Base-by-base conservation (phyloP, 805 yeast species). In the Blastobotrys mokoenaii region DNA sequence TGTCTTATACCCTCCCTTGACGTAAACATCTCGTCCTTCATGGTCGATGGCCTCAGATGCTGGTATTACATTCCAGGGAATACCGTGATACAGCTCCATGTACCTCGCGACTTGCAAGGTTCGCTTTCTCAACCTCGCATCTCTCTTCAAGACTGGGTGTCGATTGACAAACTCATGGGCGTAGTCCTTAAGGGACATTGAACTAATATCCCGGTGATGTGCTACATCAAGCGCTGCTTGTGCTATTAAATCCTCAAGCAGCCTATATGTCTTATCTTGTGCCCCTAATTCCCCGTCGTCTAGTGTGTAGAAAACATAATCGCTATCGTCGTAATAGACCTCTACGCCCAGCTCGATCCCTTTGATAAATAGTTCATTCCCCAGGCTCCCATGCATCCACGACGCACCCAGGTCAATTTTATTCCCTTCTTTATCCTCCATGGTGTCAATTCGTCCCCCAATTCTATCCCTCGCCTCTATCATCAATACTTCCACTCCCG, bases 351-450 rank as follows among this genome's bases (percentile, higher is more conserved):
- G 52, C 8, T 51, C 51, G 7, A 60, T 61, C 5, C 69, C 78
- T 46, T 73, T 75, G 38, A 73, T 71, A 54, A 85, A 80, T 17
- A 84, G 66, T 2, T 73, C 71, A 59, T 88, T 88, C 30, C 73
- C 69, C 34, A 86, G 63, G 0, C 88, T 77, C 52, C 86, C 95
- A 58, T 88, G 96, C 58, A 84, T 84, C 96, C 96, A 88, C 3
- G 88, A 76, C 0, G 95, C 96, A 0, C 96, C 96, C n/a, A 86
- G 51, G 59, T 87, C 95, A 54, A 82, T 22, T 8, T 22, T 22
- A 22, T 22, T 22, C 27, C 27, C 27, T 31, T 8, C 27, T 22
- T 22, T 8, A 8, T 22, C 27, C 43, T 51, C 31, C 56, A 46
- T 15, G 0, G 84, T 79, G 8, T 63, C 54, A 5, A 81, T 60